Evolutionary conservation across 202 grass and related monocot species (phyloP).

Genomic region (Panicum virgatum): DNA sequence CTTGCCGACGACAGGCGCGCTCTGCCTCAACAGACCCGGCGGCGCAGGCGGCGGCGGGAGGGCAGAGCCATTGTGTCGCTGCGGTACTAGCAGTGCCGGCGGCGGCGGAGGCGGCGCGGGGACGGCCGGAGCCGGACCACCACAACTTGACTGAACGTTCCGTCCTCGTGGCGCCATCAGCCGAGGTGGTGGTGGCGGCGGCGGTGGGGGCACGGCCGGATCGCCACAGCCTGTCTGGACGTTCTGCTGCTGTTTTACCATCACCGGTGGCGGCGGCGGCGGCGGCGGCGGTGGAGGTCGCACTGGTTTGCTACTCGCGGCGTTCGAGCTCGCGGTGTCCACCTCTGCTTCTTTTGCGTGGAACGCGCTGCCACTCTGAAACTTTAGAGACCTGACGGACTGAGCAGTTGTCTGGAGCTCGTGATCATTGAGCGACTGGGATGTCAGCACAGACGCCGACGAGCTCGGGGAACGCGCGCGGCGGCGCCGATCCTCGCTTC

Average conservation of each 20-base stretch:
- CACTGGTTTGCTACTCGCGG: neutral
- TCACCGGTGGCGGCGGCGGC: neutral
- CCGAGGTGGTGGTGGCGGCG: constrained; percentile 44
- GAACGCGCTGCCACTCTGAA: neutral
- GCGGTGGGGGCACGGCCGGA: neutral
- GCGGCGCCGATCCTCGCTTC: neutral
- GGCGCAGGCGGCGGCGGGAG: constrained; percentile 40
- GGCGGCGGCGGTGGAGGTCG: constrained; percentile 11
- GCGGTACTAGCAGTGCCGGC: constrained; percentile 18
- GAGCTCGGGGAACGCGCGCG: constrained; percentile 38
- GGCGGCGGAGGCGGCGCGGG: constrained; percentile 36
- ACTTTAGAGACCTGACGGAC: constrained; percentile 19
- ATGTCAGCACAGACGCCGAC: constrained; percentile 31
- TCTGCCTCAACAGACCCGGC: constrained; percentile 39
- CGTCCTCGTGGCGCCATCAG: constrained; percentile 9
- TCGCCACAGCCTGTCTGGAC: neutral
- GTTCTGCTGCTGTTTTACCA: neutral
- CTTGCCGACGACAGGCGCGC: constrained; percentile 21
- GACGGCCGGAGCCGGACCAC: neutral
- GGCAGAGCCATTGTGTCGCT: constrained; percentile 20
- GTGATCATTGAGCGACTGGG: constrained; percentile 1
- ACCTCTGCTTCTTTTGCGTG: constrained; percentile 1
- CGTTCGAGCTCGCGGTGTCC: neutral
- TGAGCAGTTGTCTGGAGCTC: constrained; percentile 14
- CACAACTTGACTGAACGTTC: neutral